These are phyloP conservation scores for Cinnamomum micranthum DNA, from an alignment of 164 flowering plant genomes.

Conservation along the genomic window DNA sequence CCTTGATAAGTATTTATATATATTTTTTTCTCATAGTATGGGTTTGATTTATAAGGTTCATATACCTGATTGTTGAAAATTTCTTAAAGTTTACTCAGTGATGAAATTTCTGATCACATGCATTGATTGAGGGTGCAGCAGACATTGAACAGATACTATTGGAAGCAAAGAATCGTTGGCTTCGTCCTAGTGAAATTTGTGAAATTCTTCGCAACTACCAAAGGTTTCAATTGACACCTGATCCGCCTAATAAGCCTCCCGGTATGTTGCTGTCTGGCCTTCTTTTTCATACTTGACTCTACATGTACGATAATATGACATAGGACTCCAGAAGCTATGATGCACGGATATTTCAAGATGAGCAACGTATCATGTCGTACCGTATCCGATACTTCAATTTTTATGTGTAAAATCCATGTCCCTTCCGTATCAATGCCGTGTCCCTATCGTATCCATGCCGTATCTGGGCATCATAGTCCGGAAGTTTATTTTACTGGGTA, in stretches of 20 bases:
- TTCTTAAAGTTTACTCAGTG: not conserved
- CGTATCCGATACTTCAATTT: too few species aligned
- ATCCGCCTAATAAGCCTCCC: conserved; percentile 55
- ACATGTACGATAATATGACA: too few species aligned
- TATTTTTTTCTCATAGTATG: not conserved
- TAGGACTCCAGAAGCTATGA: too few species aligned
- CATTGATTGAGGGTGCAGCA: conserved; percentile 17
- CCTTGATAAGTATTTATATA: not conserved
- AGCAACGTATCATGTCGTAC: too few species aligned
- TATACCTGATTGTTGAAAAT: not conserved
- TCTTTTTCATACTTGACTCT: too few species aligned
- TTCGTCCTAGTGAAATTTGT: conserved; percentile 66
- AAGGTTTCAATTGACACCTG: conserved; percentile 42
- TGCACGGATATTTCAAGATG: too few species aligned
- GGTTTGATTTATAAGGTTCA: not conserved
- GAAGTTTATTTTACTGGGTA: too few species aligned
- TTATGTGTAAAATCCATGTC: too few species aligned
- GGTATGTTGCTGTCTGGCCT: conserved; percentile 26
- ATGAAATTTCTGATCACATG: not conserved
- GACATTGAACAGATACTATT: conserved; percentile 46
- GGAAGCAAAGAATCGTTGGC: conserved; percentile 67
- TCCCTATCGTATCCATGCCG: too few species aligned
- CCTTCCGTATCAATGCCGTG: too few species aligned
- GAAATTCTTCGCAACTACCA: conserved; percentile 63
- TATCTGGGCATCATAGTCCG: too few species aligned